Evolutionary conservation across 208 protist species (phyloP), one percentile per base, ranked within the genome.

Genomic region (Leishmania lainsoni): DNA sequence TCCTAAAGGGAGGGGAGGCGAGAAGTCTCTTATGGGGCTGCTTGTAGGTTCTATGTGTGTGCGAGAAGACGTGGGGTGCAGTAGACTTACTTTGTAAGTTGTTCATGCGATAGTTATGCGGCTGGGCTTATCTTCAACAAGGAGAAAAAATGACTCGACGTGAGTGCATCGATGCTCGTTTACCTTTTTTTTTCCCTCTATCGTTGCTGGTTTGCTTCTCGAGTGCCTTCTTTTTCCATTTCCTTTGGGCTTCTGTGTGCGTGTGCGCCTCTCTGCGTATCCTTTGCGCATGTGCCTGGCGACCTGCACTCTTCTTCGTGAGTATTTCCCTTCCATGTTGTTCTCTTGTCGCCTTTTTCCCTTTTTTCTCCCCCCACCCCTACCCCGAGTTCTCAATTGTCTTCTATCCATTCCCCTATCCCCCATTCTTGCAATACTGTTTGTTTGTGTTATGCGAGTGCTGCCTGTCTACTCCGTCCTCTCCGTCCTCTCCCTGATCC

Each of bases 201-300:
- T 45, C 42, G 42, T 45, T 45, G 42, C 42, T 45, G 42, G 32
- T 42, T 75, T 45, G 26, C 20, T 39, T 59, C 42, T 75, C 22
- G 58, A 61, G n/a, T 35, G 39, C 16, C 22, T 74, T 52, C 22
- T 6, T 56, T 75, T 32, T 22, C 45, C 20, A 35, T 26, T 73
- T 49, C 2, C 35, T 29, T 45, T 42, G n/a, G 14, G 63, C 12
- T 42, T 69, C 63, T 69, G 63, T 20, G 35, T 16, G 10, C 39
- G 29, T 80, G 12, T 80, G 76, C 78, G 76, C 61, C 52, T 78
- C 76, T 81, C 65, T 79, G 9, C 12, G 68, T 49, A 9, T 54
- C 17, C 68, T 29, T 49, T 49, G 68, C n/a, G 42, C 48, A 42
- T 61, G 29, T 85, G 29, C 26, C 68, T 54, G 42, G 74, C 20